phyloP scores from a whole-genome alignment of 257 asterid species.

The Jacaranda copaia region DNA sequence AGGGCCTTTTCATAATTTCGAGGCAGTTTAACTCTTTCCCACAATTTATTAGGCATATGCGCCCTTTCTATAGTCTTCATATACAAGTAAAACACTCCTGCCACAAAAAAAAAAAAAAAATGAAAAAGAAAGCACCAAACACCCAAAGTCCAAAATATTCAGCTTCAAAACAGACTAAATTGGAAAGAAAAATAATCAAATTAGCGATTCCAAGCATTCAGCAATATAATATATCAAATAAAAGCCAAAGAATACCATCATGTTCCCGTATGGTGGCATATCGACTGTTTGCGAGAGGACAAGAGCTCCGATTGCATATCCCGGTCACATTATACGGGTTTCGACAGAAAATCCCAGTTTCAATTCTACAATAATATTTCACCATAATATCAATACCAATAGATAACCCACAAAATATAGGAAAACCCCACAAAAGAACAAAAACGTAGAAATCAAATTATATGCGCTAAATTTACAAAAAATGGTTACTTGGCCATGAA shows the following conservation, averaged over 20 bases:
- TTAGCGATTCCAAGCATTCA: slow-evolving; percentile 9
- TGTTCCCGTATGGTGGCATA: slow-evolving; percentile 93
- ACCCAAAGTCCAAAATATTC: slow-evolving; percentile 7
- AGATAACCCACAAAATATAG: neutral
- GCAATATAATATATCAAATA: neutral
- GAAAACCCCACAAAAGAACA: slow-evolving; percentile 8
- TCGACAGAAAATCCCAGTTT: slow-evolving; percentile 88
- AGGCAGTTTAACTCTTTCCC: slow-evolving; percentile 98
- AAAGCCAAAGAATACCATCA: slow-evolving; percentile 57
- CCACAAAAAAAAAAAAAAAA: neutral
- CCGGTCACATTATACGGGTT: slow-evolving; percentile 96
- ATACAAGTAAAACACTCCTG: slow-evolving; percentile 92
- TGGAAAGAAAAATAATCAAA: neutral
- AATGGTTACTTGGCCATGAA: slow-evolving; percentile 86
- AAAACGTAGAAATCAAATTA: neutral
- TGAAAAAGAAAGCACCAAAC: slow-evolving; percentile 31
- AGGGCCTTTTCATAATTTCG: slow-evolving; percentile 89
- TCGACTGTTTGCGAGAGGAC: slow-evolving; percentile 98
- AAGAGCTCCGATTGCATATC: slow-evolving; percentile 92
- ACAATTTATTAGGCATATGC: slow-evolving; percentile 92
- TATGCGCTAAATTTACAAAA: neutral
- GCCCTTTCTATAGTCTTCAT: slow-evolving; percentile 99
- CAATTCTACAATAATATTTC: slow-evolving; percentile 54
- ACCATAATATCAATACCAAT: slow-evolving; percentile 1
- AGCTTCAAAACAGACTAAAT: slow-evolving; percentile 13